A percentile compares a stretch with the other conserved stretches of the same genome.
These are phyloP conservation scores for Eucalyptus tenuipes DNA, from an alignment of 345 rosid genomes.

Conservation along the genomic window DNA sequence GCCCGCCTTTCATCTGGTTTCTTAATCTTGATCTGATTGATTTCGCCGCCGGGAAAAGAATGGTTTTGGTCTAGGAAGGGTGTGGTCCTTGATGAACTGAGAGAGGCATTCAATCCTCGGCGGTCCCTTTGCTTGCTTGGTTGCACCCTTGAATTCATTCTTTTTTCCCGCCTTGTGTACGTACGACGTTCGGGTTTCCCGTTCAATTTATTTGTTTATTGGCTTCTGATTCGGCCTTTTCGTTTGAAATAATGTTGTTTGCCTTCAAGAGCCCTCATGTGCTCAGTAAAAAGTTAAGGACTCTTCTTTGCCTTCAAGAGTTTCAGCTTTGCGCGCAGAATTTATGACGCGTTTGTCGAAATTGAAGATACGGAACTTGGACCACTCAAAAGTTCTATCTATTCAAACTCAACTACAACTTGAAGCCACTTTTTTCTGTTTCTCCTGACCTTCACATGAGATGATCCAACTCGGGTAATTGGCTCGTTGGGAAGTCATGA, in stretches of 20 bases:
- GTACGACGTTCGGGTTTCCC: not conserved
- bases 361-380: not conserved
- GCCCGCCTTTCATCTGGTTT: not conserved
- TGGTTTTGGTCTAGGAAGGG: not conserved
- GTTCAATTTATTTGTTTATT: not conserved
- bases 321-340: not conserved
- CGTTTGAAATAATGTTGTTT: not conserved
- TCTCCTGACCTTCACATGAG: not conserved
- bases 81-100: not conserved
- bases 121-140: not conserved
- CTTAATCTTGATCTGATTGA: not conserved
- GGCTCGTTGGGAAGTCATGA: not conserved
- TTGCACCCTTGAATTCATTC: not conserved
- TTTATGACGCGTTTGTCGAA: not conserved
- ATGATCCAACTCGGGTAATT: not conserved
- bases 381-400: not conserved
- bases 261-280: not conserved
- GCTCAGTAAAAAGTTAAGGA: not conserved
- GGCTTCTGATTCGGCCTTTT: not conserved
- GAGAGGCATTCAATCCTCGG: not conserved
- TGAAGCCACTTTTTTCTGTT: not conserved
- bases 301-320: not conserved
- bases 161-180: not conserved
- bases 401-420: not conserved
- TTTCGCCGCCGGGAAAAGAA: not conserved